These are phyloP conservation scores for Populus davidiana DNA, from an alignment of 345 rosid genomes.

Conservation along the genomic window DNA sequence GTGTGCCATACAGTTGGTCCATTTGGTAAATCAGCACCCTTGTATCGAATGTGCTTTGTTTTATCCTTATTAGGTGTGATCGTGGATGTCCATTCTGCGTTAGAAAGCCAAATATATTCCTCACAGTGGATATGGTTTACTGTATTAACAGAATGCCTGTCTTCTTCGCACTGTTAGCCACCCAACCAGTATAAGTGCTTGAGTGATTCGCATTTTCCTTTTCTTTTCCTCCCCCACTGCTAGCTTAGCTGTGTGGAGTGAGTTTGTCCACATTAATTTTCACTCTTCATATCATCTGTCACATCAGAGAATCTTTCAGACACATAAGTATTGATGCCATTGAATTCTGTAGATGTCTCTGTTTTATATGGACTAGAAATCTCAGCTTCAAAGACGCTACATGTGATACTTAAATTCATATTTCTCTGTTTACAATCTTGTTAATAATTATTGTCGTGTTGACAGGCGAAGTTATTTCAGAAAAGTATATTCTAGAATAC, in stretches of 20 bases:
- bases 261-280: background rate
- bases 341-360: background rate
- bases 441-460: background rate
- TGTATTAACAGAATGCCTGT: background rate
- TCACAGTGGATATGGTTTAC: background rate
- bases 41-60: background rate
- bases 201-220: background rate
- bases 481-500: constrained; percentile 79
- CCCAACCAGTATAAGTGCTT: background rate
- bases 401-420: background rate
- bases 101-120: background rate
- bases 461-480: constrained; percentile 78
- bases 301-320: background rate
- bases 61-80: background rate
- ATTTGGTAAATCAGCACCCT: background rate
- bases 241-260: background rate
- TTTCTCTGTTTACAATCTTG: background rate
- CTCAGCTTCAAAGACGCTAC: background rate
- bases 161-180: background rate
- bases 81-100: background rate
- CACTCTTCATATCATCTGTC: background rate
- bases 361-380: background rate
- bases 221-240: background rate
- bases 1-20: background rate
- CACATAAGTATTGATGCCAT: background rate